Evolutionary conservation across 2,329 filamentous ascomycete species (phyloP).

Genomic region (Hymenoscyphus fraxineus): DNA sequence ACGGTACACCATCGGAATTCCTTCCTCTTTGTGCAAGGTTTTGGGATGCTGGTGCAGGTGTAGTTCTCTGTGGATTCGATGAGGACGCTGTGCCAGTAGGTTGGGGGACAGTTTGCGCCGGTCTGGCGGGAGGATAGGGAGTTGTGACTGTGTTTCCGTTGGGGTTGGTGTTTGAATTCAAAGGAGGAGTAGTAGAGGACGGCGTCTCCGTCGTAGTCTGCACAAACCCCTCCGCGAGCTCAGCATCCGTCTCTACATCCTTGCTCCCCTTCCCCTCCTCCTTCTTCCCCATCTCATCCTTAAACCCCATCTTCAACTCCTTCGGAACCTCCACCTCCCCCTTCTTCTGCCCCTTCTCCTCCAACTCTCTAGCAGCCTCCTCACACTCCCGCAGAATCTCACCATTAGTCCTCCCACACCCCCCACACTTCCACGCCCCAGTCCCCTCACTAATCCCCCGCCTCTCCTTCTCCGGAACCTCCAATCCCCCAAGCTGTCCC

Average conservation of each 20-base stretch:
- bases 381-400: slow-evolving; percentile 72
- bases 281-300: slow-evolving; percentile 61
- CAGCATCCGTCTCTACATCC: slow-evolving; percentile 39
- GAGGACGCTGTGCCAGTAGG: slow-evolving; percentile 29
- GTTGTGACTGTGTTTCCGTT: slow-evolving; percentile 12
- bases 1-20: slow-evolving; percentile 51
- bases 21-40: slow-evolving; percentile 30
- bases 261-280: slow-evolving; percentile 13
- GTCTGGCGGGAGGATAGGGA: slow-evolving; percentile 27
- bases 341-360: slow-evolving; percentile 38
- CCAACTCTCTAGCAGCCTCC: slow-evolving; percentile 44
- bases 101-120: slow-evolving; percentile 35
- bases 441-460: slow-evolving; percentile 67
- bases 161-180: not conserved
- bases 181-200: slow-evolving; percentile 20
- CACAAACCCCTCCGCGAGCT: slow-evolving; percentile 56
- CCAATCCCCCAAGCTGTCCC: slow-evolving; percentile 87
- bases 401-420: slow-evolving; percentile 67
- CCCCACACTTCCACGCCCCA: slow-evolving; percentile 61
- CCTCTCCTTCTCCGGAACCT: slow-evolving; percentile 66
- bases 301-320: slow-evolving; percentile 61
- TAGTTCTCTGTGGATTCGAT: slow-evolving; percentile 14
- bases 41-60: not conserved
- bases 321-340: slow-evolving; percentile 45
- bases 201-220: slow-evolving; percentile 40